These are phyloP conservation scores for Ceratocystis cubensis DNA, from an alignment of 2,329 filamentous ascomycete species.

Conservation along the genomic window DNA sequence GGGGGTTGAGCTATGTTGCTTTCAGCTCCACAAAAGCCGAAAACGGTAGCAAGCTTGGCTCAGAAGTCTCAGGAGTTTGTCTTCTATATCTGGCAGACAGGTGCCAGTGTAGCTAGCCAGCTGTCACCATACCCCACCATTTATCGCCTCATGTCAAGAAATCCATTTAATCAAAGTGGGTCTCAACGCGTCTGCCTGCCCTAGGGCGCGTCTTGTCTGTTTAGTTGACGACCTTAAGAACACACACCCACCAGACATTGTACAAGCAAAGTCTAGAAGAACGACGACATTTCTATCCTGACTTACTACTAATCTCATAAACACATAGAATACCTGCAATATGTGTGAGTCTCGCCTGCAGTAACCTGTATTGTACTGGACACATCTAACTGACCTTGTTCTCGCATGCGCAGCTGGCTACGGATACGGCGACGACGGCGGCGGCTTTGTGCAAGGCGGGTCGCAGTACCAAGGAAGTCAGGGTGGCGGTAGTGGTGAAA, in stretches of 20 bases:
- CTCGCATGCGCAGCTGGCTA: constrained; percentile 14
- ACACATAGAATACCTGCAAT: not conserved
- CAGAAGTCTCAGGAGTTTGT: not conserved
- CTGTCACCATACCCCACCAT: not conserved
- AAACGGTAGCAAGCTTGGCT: not conserved
- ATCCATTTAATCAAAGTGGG: constrained; percentile 8
- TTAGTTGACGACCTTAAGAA: not conserved
- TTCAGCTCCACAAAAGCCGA: not conserved
- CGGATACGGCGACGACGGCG: constrained; percentile 46
- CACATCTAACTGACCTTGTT: not conserved
- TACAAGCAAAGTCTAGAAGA: not conserved
- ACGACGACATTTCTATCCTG: not conserved
- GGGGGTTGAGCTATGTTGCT: not conserved
- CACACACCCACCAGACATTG: not conserved
- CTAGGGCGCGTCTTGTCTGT: not conserved
- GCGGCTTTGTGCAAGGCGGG: constrained; percentile 48
- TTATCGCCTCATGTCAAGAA: not conserved
- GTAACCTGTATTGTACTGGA: not conserved
- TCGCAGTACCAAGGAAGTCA: constrained; percentile 47
- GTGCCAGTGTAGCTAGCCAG: not conserved
- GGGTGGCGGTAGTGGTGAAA: constrained; percentile 33
- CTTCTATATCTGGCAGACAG: not conserved
- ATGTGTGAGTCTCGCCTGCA: constrained; percentile 1
- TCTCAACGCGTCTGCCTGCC: constrained; percentile 3
- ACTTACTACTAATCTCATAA: not conserved